Base-by-base conservation (phyloP, 108 stramenopile species). In the Cyclotella cryptica region DNA sequence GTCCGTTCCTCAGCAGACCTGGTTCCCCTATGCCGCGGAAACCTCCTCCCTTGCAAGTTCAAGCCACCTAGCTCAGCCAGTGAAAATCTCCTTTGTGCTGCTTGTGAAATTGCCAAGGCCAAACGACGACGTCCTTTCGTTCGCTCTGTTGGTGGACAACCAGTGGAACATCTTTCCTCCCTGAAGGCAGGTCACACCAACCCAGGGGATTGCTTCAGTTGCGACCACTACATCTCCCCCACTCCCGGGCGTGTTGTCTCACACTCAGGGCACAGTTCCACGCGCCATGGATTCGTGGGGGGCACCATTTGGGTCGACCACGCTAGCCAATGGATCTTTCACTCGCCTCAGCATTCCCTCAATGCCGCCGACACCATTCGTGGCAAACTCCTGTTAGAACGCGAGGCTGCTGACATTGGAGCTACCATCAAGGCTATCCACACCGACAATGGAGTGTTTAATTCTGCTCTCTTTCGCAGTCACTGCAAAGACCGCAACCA, bases 221-320 rank as follows among this genome's bases (percentile, higher is more conserved):
- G 61, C 28, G 81, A 88, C 59, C 67, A 74, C 28, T 88, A 79
- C 35, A 35, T 35, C 35, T 35, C 35, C 35, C 35, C 84, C 87
- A 70, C 78, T 72, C 18, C 40, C 24, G 87, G 87, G 35, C 35
- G 6, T 3, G 9, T 9, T 49, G 47, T 49, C 2, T 17, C 47
- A 3, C 47, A 17, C 9, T 49, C 47, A 1, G 9, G 47, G 2
- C 47, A 49, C 47, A n/a, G n/a, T n/a, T n/a, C n/a, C n/a, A n/a
- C n/a, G n/a, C n/a, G n/a, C n/a, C n/a, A n/a, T n/a, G n/a, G n/a
- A n/a, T n/a, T n/a, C n/a, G n/a, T n/a, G n/a, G n/a, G n/a, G n/a
- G n/a, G n/a, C 49, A 52, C 47, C 26, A 24, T 28, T 18, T 51
- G 17, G 24, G 47, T 52, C 17, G 49, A 52, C 28, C 24, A 29